Evolutionary conservation across 2,329 filamentous ascomycete genomes (phyloP).

Genomic region (Ophiostoma populinum): DNA sequence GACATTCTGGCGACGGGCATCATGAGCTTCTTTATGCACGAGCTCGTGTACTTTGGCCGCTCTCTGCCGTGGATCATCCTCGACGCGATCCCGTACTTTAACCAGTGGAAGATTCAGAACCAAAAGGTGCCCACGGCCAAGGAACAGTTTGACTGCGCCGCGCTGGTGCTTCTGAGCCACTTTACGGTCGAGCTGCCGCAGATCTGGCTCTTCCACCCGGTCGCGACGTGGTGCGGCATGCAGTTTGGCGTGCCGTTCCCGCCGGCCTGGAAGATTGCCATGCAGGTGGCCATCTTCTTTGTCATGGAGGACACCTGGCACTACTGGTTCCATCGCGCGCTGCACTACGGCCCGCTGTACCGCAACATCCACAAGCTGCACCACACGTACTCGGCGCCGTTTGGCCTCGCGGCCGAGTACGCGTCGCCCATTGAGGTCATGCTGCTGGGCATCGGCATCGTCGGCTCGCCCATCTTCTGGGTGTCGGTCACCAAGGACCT

Average conservation of each 20-base stretch:
- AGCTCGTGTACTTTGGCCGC: constrained; percentile 85
- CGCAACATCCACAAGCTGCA: constrained; percentile 97
- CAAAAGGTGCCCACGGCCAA: constrained; percentile 79
- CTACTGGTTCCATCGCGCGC: constrained; percentile 84
- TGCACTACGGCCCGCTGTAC: constrained; percentile 93
- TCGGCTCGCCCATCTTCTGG: constrained; percentile 70
- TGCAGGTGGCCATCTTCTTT: constrained; percentile 89
- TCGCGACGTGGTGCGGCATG: constrained; percentile 85
- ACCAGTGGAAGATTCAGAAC: constrained; percentile 86
- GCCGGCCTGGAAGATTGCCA: constrained; percentile 64
- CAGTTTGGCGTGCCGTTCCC: constrained; percentile 83
- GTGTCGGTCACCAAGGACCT: constrained; percentile 69
- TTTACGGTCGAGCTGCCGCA: constrained; percentile 97
- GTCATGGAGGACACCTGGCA: constrained; percentile 95
- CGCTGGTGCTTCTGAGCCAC: constrained; percentile 81
- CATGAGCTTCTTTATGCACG: constrained; percentile 94
- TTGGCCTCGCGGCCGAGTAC: constrained; percentile 92
- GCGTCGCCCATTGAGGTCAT: constrained; percentile 95
- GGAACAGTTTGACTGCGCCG: constrained; percentile 90
- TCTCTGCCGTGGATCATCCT: constrained; percentile 84
- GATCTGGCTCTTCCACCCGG: constrained; percentile 97
- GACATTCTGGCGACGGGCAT: constrained; percentile 92
- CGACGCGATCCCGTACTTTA: constrained; percentile 72
- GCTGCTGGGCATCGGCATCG: constrained; percentile 75
- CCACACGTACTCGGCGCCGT: constrained; percentile 95